A percentile compares a stretch with the other conserved stretches of the same genome.
phyloP scores from a whole-genome alignment of 805 yeast genomes.

The Ogataea wickerhamii region DNA sequence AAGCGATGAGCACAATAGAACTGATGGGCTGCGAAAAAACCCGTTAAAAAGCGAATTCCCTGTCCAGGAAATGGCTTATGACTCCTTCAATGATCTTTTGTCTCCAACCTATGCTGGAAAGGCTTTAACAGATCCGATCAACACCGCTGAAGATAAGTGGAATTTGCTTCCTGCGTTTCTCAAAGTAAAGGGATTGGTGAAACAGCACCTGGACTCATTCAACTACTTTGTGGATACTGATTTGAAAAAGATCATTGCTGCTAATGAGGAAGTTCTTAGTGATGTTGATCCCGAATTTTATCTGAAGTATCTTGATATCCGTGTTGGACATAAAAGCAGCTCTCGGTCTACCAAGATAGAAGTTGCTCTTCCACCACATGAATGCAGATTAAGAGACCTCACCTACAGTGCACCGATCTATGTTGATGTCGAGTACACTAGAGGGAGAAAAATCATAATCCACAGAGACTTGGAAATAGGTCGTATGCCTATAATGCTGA shows the following conservation, averaged over 20 bases:
- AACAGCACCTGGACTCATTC: conserved; percentile 97
- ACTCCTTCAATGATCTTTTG: conserved; percentile 69
- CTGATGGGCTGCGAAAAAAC: too few species aligned
- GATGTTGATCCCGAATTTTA: conserved; percentile 98
- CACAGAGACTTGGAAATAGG: conserved; percentile 92
- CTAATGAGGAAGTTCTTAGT: conserved; percentile 82
- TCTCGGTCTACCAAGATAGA: conserved; percentile 46
- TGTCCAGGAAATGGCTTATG: too few species aligned
- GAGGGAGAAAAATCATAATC: conserved; percentile 89
- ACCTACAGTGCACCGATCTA: conserved; percentile 93
- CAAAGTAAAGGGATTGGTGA: conserved; percentile 92
- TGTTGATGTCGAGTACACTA: conserved; percentile 95
- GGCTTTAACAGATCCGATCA: conserved; percentile 77
- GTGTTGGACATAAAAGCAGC: conserved; percentile 81
- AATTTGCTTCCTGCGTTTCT: conserved; percentile 91
- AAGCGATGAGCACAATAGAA: too few species aligned
- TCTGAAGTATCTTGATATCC: conserved; percentile 84
- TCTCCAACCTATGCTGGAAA: conserved; percentile 86
- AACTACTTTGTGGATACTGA: conserved; percentile 94
- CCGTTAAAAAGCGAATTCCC: too few species aligned
- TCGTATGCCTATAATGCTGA: conserved; percentile 97
- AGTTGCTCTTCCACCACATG: conserved; percentile 81
- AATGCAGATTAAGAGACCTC: conserved; percentile 89
- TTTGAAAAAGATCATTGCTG: conserved; percentile 84
- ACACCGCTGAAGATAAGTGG: conserved; percentile 96